Evolutionary conservation across 345 rosid species (phyloP).

Genomic region (Viola odorata): DNA sequence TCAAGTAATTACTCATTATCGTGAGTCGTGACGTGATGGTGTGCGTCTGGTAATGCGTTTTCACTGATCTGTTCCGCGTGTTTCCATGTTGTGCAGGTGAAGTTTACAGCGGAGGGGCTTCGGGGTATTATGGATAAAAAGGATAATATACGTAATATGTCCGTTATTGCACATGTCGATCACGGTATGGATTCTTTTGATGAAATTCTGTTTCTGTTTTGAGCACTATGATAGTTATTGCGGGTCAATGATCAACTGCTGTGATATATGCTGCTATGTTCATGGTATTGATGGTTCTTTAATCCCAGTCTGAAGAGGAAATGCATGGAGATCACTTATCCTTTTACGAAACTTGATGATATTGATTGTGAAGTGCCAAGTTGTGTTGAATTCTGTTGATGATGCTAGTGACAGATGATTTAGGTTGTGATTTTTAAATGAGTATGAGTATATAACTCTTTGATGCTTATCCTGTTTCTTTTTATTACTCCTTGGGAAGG

Average conservation of each 20-base stretch:
- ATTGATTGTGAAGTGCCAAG: no score
- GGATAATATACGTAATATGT: constrained; percentile 66
- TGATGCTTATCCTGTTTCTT: no score
- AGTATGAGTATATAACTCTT: not conserved
- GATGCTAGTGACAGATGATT: no score
- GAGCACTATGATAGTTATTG: not conserved
- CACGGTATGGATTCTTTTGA: constrained; percentile 32
- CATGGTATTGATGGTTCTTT: not conserved
- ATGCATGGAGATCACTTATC: no score
- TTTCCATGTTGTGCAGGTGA: constrained; percentile 46
- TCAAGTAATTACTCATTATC: no score
- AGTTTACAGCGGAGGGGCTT: constrained; percentile 59
- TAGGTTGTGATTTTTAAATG: no score
- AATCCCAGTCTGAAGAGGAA: no score
- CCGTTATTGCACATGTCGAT: constrained; percentile 75
- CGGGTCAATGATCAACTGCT: not conserved
- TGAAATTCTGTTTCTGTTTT: not conserved
- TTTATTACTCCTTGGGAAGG: constrained; percentile 39
- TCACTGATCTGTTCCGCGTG: no score
- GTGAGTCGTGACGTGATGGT: no score
- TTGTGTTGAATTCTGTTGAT: no score
- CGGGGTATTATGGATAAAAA: constrained; percentile 61
- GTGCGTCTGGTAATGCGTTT: no score
- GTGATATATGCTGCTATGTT: not conserved
- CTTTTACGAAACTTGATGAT: no score